A percentile compares a stretch with the other conserved stretches of the same genome.
These are phyloP conservation scores for Huntiella moniliformis DNA, from an alignment of 2,329 filamentous ascomycete species.

Conservation along the genomic window DNA sequence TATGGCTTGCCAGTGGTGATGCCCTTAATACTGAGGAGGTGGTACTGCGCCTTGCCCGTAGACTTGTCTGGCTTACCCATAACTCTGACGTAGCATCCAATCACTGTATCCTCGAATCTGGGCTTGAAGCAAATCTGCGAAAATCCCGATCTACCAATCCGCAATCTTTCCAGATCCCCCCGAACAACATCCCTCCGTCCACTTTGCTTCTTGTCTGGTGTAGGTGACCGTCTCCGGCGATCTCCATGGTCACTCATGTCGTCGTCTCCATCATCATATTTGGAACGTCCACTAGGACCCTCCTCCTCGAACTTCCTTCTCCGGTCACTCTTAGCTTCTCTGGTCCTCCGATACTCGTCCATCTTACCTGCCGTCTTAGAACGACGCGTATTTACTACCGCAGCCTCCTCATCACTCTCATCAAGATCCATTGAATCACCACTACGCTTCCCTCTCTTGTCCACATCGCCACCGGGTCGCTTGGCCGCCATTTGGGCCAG, in stretches of 20 bases:
- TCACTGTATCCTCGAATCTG: slow-evolving; percentile 64
- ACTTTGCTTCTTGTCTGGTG: slow-evolving; percentile 34
- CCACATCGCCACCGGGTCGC: slow-evolving; percentile 44
- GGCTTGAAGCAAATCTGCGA: slow-evolving; percentile 86
- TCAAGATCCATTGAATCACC: slow-evolving; percentile 62
- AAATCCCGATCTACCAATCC: slow-evolving; percentile 72
- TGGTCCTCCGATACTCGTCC: slow-evolving; percentile 44
- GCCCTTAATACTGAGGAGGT: slow-evolving; percentile 44
- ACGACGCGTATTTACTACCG: slow-evolving; percentile 31
- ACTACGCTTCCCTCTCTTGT: slow-evolving; percentile 56
- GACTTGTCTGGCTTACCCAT: slow-evolving; percentile 60
- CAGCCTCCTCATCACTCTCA: slow-evolving; percentile 36
- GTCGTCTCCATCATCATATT: slow-evolving; percentile 41
- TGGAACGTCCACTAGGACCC: slow-evolving; percentile 23
- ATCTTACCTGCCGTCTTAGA: slow-evolving; percentile 9
- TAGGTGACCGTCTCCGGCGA: slow-evolving; percentile 36
- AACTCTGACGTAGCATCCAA: slow-evolving; percentile 70
- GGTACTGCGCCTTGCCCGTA: slow-evolving; percentile 60
- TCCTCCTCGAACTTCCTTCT: slow-evolving; percentile 44
- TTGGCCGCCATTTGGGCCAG: slow-evolving; percentile 58
- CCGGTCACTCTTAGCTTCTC: slow-evolving; percentile 46
- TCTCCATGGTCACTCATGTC: slow-evolving; percentile 68
- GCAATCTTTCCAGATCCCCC: slow-evolving; percentile 65
- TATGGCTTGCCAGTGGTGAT: slow-evolving; percentile 69
- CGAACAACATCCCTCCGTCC: slow-evolving; percentile 36